These are phyloP conservation scores for Pythium diclinum DNA, from an alignment of 352 stramenopile genomes.

Conservation along the genomic window DNA sequence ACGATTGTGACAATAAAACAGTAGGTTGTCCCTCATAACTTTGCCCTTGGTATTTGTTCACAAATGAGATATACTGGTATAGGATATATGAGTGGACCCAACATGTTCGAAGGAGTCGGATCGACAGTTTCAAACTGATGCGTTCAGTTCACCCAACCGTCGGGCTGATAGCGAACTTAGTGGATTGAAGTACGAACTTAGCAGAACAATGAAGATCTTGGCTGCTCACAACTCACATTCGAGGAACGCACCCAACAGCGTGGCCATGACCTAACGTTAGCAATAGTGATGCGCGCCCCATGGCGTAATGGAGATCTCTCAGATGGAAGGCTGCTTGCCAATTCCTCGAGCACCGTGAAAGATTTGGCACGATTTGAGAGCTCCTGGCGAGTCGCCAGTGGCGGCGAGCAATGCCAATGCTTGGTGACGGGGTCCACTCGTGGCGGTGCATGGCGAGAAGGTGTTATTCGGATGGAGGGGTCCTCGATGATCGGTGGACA, in stretches of 20 bases:
- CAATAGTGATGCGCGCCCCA: not conserved
- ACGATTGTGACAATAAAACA: too few relatives aligned
- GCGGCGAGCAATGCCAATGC: too few relatives aligned
- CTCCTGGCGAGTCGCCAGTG: too few relatives aligned
- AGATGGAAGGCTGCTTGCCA: too few relatives aligned
- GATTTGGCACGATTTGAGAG: too few relatives aligned
- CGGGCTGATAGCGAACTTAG: not conserved
- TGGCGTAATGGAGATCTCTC: not conserved
- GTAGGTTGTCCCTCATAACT: too few relatives aligned
- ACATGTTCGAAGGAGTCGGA: not conserved
- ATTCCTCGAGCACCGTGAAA: too few relatives aligned
- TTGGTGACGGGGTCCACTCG: too few relatives aligned
- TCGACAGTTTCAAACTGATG: not conserved
- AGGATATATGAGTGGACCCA: not conserved
- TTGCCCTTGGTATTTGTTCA: not conserved
- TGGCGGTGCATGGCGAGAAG: too few relatives aligned
- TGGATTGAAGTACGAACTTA: not conserved
- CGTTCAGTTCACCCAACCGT: not conserved
- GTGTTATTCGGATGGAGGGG: too few relatives aligned
- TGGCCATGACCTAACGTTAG: not conserved
- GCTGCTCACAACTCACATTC: too few relatives aligned
- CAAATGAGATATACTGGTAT: not conserved
- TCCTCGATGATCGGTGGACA: too few relatives aligned
- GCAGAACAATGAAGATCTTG: not conserved
- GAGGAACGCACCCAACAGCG: not conserved